Conservation (phyloP, 225 moss, liverwort and hornwort species). For the Neckera pumila region DNA sequence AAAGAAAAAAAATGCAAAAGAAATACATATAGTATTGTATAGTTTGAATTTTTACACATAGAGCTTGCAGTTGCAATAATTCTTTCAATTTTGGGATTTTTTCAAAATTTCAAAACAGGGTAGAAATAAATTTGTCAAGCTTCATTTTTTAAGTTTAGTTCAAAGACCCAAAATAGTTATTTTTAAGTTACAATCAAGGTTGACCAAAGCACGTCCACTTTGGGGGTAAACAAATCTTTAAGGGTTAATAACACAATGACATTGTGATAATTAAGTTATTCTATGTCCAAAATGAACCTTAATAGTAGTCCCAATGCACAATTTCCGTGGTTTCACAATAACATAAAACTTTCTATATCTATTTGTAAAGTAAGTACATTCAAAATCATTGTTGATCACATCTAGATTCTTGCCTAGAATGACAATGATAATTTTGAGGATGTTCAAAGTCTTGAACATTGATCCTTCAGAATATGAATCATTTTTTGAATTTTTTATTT, state of each 20-base stretch:
- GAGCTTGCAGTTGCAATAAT: background rate
- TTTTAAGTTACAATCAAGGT: background rate
- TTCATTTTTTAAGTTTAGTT: too few species aligned
- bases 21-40: background rate
- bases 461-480: too few species aligned
- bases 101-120: background rate
- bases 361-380: too few species aligned
- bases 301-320: accelerated
- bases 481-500: too few species aligned
- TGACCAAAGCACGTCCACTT: background rate
- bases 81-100: background rate
- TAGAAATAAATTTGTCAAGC: background rate
- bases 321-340: too few species aligned
- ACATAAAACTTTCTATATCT: too few species aligned
- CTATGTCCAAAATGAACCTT: accelerated
- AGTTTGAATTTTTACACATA: background rate
- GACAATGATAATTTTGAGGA: too few species aligned
- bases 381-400: too few species aligned
- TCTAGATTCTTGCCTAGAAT: too few species aligned
- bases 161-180: background rate
- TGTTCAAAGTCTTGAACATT: too few species aligned
- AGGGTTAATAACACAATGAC: accelerated
- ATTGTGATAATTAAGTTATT: background rate
- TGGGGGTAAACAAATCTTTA: accelerated
- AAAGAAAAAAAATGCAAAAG: background rate